These are phyloP conservation scores for Candolleomyces efflorescens DNA, from an alignment of 768 basidiomycete species.

Conservation along the genomic window DNA sequence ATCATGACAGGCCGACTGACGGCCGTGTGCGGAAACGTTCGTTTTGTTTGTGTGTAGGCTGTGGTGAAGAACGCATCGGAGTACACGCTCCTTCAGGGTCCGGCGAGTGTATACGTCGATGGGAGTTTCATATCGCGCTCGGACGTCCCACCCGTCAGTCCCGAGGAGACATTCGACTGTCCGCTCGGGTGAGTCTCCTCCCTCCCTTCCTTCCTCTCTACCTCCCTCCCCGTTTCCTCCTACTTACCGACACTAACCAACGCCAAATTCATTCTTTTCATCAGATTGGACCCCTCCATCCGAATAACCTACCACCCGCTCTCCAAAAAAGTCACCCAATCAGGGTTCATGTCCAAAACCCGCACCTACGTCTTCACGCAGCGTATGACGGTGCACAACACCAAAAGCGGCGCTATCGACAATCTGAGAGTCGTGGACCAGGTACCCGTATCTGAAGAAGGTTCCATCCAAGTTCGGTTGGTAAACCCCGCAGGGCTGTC, in stretches of 20 bases:
- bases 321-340: conserved; percentile 26
- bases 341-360: conserved; percentile 32
- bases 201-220: background rate
- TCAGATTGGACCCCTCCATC: conserved; percentile 37
- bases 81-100: conserved; percentile 45
- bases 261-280: background rate
- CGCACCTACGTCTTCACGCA: conserved; percentile 29
- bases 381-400: conserved; percentile 37
- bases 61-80: conserved; percentile 51
- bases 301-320: conserved; percentile 37
- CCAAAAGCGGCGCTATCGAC: conserved; percentile 27
- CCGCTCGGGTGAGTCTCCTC: conserved; percentile 36
- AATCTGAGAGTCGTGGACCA: conserved; percentile 36
- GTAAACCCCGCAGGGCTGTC: no score
- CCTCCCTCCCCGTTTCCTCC: no score
- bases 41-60: conserved; percentile 24
- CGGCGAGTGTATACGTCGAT: conserved; percentile 50
- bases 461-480: conserved; percentile 33
- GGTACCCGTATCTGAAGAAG: conserved; percentile 33
- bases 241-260: no score
- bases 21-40: no score
- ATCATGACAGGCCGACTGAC: no score
- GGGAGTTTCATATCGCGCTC: conserved; percentile 52
- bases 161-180: conserved; percentile 41
- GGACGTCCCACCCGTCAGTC: conserved; percentile 35